Conservation (phyloP, 2,329 filamentous ascomycete genomes). For the Didymellaceae sp. region DNA sequence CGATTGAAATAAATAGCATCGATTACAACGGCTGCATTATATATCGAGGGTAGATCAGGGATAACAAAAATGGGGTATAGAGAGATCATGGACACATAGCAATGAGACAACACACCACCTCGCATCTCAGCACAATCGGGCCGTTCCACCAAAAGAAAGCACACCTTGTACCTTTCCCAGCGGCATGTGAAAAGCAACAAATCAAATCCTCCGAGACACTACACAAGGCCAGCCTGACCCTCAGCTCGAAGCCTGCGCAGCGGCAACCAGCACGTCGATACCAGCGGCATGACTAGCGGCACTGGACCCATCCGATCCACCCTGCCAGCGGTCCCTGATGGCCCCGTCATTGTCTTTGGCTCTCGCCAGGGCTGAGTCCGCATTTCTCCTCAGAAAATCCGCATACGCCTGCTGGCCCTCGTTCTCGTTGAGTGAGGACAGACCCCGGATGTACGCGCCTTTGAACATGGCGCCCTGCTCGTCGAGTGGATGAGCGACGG, state of each 20-base stretch:
- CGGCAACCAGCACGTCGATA: slow-evolving; percentile 68
- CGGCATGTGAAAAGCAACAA: slow-evolving; percentile 7
- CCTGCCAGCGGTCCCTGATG: slow-evolving; percentile 66
- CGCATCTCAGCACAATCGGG: background rate
- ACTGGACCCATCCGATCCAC: slow-evolving; percentile 58
- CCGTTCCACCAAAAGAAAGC: no score
- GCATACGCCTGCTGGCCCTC: slow-evolving; percentile 27
- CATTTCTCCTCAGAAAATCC: slow-evolving; percentile 44
- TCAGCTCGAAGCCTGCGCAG: slow-evolving; percentile 16
- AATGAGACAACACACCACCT: no score
- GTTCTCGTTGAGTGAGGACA: slow-evolving; percentile 40
- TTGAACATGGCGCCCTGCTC: slow-evolving; percentile 46
- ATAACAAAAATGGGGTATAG: no score
- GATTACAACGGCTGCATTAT: no score
- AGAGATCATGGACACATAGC: no score
- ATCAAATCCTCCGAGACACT: background rate
- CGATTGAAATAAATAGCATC: no score
- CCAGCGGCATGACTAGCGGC: slow-evolving; percentile 68
- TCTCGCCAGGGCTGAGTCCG: slow-evolving; percentile 40
- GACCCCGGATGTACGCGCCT: slow-evolving; percentile 45
- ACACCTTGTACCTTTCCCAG: background rate
- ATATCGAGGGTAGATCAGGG: no score
- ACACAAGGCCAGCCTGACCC: background rate
- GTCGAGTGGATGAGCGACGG: slow-evolving; percentile 29
- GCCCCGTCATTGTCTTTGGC: slow-evolving; percentile 49